A percentile compares a stretch with the other conserved stretches of the same genome.
phyloP scores from a whole-genome alignment of 1,139 yeast genomes.

The Arxiozyma slooffiae region DNA sequence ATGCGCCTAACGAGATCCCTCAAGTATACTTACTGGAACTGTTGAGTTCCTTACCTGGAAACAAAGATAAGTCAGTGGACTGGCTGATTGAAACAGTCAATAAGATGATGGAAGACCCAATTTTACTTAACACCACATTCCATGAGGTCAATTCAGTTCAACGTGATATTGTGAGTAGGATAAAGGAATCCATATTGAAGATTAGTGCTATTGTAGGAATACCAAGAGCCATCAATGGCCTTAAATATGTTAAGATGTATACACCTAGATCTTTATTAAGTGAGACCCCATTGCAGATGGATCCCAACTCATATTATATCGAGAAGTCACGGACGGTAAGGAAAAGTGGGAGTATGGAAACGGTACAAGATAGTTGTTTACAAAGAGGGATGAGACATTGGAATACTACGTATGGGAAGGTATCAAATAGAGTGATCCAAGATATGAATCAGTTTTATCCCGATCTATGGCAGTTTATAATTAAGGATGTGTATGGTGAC shows the following conservation, averaged over 20 bases:
- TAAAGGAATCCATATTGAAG: constrained; percentile 69
- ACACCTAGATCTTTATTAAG: constrained; percentile 44
- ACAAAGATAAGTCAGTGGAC: background rate
- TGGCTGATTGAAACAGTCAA: background rate
- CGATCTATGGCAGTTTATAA: constrained; percentile 66
- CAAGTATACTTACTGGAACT: constrained; percentile 3
- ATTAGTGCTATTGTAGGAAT: constrained; percentile 70
- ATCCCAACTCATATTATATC: background rate
- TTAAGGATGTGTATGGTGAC: constrained; percentile 74
- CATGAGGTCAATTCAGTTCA: background rate
- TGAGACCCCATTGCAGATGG: background rate
- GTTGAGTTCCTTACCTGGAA: background rate
- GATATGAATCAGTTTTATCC: constrained; percentile 73
- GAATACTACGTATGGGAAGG: constrained; percentile 65
- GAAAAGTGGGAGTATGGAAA: background rate
- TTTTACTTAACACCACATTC: constrained; percentile 1
- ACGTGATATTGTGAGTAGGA: constrained; percentile 40
- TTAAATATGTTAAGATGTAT: constrained; percentile 51
- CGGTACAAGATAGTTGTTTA: background rate
- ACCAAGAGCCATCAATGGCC: constrained; percentile 73
- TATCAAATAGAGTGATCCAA: constrained; percentile 52
- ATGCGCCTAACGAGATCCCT: constrained; percentile 6
- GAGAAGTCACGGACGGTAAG: background rate
- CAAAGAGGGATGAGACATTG: constrained; percentile 52
- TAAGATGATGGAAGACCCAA: background rate